Evolutionary conservation across 768 basidiomycete species (phyloP).

Genomic region (Dendrothele bispora): DNA sequence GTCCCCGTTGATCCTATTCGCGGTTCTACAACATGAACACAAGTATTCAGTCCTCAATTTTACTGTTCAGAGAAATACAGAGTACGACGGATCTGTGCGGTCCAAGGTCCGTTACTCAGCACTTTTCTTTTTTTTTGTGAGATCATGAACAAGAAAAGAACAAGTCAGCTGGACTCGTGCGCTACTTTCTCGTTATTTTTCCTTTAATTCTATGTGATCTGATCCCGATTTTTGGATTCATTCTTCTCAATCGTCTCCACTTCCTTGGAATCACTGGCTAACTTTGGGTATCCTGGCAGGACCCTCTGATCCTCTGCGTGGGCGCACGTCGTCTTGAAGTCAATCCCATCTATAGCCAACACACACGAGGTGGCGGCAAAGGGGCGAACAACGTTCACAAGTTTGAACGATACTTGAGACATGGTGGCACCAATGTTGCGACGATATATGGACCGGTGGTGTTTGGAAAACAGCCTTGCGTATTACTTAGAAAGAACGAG

Average conservation of each 20-base stretch:
- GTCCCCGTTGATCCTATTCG: conserved; percentile 68
- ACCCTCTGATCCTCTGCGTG: conserved; percentile 84
- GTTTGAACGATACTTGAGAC: conserved; percentile 86
- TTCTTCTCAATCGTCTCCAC: too few relatives aligned
- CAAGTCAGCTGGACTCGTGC: too few relatives aligned
- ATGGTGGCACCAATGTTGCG: conserved; percentile 78
- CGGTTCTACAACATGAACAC: conserved; percentile 92
- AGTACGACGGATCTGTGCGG: conserved; percentile 83
- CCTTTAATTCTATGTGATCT: not conserved
- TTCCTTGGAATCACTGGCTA: too few relatives aligned
- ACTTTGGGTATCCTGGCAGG: too few relatives aligned
- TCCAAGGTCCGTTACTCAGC: conserved; percentile 70
- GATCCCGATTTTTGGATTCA: not conserved
- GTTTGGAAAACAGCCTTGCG: conserved; percentile 83
- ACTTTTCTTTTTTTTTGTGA: too few relatives aligned
- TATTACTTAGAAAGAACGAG: conserved; percentile 69
- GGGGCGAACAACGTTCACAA: conserved; percentile 98
- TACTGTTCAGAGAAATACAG: conserved; percentile 91
- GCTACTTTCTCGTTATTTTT: not conserved
- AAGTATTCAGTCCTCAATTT: conserved; percentile 93
- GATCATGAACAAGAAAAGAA: too few relatives aligned
- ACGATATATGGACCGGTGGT: conserved; percentile 87
- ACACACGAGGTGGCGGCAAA: conserved; percentile 85
- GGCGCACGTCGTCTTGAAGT: conserved; percentile 85
- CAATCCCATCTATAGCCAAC: conserved; percentile 91